Conservation (phyloP, 1,284 basidiomycete genomes). For the Phellinidium pouzarii region DNA sequence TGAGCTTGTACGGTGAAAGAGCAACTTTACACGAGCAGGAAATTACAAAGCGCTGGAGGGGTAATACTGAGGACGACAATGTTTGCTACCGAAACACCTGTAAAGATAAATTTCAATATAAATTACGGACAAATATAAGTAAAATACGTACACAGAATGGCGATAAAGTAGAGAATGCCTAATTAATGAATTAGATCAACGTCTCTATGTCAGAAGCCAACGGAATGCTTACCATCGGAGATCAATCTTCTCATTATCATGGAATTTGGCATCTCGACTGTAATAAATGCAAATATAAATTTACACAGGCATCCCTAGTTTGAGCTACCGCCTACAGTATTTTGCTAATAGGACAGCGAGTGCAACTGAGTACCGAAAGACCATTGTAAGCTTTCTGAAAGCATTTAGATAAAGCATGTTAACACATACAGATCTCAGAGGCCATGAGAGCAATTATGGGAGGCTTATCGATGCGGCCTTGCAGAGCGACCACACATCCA, state of each 20-base stretch:
- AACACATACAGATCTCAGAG: background rate
- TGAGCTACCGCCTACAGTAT: background rate
- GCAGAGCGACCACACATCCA: background rate
- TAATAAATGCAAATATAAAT: background rate
- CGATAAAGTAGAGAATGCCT: background rate
- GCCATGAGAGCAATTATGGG: background rate
- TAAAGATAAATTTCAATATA: background rate
- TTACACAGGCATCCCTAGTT: background rate
- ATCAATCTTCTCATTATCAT: background rate
- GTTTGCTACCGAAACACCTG: background rate
- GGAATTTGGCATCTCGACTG: background rate
- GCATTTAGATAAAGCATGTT: background rate
- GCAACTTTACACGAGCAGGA: background rate
- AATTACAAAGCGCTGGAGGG: background rate
- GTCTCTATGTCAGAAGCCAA: background rate
- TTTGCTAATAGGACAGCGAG: background rate
- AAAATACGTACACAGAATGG: background rate
- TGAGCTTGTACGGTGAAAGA: background rate
- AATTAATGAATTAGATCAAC: background rate
- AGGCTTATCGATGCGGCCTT: background rate
- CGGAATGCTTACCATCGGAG: background rate
- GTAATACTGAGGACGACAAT: background rate
- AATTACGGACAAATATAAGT: background rate
- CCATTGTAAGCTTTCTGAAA: background rate
- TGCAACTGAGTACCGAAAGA: background rate